Evolutionary conservation across 768 basidiomycete genomes (phyloP).

Genomic region (Termitomyces sp.): DNA sequence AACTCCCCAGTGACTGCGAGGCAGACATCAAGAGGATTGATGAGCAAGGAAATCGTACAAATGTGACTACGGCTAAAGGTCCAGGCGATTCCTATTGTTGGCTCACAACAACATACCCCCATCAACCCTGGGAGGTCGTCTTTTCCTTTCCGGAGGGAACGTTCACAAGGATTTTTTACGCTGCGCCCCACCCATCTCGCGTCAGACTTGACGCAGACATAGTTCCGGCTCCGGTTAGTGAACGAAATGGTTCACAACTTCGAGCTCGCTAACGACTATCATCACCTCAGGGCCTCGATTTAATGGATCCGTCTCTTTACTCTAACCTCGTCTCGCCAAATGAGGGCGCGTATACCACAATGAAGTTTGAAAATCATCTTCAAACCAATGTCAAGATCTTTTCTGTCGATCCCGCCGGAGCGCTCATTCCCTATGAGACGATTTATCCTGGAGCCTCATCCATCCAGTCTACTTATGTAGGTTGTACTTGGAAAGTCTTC

Average conservation of each 20-base stretch:
- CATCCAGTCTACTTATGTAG: conserved; percentile 7
- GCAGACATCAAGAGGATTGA: not conserved
- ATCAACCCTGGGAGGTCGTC: conserved; percentile 9
- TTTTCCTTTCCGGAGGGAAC: not conserved
- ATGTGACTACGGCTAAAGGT: accelerated
- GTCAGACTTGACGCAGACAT: not conserved
- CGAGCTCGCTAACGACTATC: not conserved
- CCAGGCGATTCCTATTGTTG: no score
- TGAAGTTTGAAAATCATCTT: conserved; percentile 11
- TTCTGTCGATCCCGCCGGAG: conserved; percentile 1
- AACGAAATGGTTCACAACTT: not conserved
- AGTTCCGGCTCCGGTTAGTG: not conserved
- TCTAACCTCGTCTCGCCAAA: not conserved
- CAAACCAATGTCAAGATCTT: conserved; percentile 3
- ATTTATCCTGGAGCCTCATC: conserved; percentile 1
- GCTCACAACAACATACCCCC: not conserved
- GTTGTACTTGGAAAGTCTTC: conserved; percentile 4
- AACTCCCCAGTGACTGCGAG: not conserved
- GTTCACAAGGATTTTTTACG: not conserved
- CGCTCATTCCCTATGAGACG: not conserved
- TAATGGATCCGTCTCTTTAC: not conserved
- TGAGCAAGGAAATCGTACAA: not conserved
- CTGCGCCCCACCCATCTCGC: not conserved
- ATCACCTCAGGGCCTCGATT: not conserved
- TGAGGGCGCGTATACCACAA: conserved; percentile 1